A percentile compares a stretch with the other conserved stretches of the same genome.
Evolutionary conservation across 345 rosid genomes (phyloP).

Genomic region (Bruguiera gymnorhiza): DNA sequence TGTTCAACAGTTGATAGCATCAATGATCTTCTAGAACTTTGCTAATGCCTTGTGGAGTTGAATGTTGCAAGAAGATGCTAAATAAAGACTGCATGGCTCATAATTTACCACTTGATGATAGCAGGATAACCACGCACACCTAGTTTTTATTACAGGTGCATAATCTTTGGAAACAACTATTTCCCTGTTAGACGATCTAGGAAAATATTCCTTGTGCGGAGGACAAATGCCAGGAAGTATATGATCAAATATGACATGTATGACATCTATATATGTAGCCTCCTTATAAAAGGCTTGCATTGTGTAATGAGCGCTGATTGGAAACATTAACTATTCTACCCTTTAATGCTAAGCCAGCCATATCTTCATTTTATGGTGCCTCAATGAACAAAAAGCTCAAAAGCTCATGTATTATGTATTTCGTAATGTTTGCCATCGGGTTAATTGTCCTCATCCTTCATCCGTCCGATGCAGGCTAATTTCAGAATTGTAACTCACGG

Average conservation of each 20-base stretch:
- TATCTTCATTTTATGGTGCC: no score
- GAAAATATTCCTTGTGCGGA: no score
- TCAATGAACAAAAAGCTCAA: no score
- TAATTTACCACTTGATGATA: background rate
- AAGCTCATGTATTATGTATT: no score
- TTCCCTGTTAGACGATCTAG: background rate
- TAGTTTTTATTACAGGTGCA: slow-evolving; percentile 4
- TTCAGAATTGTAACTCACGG: no score
- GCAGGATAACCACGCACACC: background rate
- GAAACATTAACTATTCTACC: background rate
- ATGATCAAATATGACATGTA: background rate
- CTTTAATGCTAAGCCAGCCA: no score
- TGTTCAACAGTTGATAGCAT: slow-evolving; percentile 41
- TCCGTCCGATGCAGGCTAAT: no score
- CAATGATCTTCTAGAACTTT: slow-evolving; percentile 38
- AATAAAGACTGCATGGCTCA: background rate
- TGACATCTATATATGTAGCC: background rate
- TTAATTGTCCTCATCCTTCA: no score
- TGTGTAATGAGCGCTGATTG: background rate
- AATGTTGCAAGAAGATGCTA: slow-evolving; percentile 10
- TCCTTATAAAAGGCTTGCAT: slow-evolving; percentile 11
- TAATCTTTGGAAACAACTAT: slow-evolving; percentile 5
- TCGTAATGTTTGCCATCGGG: no score
- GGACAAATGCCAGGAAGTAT: no score
- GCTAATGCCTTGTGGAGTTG: background rate